Evolutionary conservation across 2,329 filamentous ascomycete species (phyloP).

Genomic region (Pseudogymnoascus sp.): DNA sequence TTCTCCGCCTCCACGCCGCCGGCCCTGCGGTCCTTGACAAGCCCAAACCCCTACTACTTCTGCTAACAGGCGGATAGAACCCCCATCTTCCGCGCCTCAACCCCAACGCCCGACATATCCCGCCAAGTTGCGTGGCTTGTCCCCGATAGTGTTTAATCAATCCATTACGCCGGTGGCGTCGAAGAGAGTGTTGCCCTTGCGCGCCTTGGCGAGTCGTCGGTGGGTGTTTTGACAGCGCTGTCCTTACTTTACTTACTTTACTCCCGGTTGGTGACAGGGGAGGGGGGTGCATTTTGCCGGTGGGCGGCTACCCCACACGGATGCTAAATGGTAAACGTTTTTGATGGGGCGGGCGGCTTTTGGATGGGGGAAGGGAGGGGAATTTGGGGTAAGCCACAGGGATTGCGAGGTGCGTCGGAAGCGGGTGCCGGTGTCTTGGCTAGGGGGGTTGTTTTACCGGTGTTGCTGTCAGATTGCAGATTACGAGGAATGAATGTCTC

Average conservation of each 20-base stretch:
- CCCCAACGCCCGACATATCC: background rate
- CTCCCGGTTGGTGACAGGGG: background rate
- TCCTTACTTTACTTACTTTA: background rate
- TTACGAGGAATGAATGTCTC: background rate
- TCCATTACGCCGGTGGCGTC: background rate
- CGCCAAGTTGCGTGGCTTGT: slow-evolving; percentile 1
- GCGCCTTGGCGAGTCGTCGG: background rate
- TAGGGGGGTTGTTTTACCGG: background rate
- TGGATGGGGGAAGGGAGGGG: too few species aligned
- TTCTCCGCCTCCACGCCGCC: background rate
- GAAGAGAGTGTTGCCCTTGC: background rate
- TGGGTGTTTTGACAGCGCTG: background rate
- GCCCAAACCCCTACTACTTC: background rate
- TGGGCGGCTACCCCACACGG: background rate
- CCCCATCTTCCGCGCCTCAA: background rate
- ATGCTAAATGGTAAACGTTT: background rate
- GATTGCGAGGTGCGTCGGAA: background rate
- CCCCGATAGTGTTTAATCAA: background rate
- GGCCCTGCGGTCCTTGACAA: background rate
- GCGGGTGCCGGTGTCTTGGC: background rate
- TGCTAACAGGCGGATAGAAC: background rate
- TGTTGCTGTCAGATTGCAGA: background rate
- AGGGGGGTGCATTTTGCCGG: background rate
- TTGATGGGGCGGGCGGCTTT: background rate
- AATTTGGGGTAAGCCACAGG: background rate